These are phyloP conservation scores for Pisolithus orientalis DNA, from an alignment of 768 basidiomycete species.

Conservation along the genomic window DNA sequence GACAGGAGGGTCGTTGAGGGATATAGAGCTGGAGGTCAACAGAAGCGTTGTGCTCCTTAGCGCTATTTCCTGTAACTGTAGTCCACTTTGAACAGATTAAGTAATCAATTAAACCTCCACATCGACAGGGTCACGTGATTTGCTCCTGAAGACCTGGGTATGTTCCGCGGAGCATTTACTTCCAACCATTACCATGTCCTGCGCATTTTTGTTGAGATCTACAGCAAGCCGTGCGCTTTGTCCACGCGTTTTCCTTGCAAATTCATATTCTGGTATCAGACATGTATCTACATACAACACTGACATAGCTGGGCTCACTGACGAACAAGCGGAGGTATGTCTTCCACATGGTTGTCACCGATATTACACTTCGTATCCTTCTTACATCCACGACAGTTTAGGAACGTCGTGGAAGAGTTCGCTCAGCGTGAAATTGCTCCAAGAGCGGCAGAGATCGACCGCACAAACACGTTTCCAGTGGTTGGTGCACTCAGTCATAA, in stretches of 20 bases:
- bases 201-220: constrained; percentile 9
- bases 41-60: constrained; percentile 18
- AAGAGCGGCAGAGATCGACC: constrained; percentile 80
- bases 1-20: constrained; percentile 59
- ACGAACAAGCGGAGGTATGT: constrained; percentile 73
- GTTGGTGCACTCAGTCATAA: constrained; percentile 34
- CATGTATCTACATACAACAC: constrained; percentile 56
- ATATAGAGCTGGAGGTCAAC: constrained; percentile 25
- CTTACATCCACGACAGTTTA: constrained; percentile 48
- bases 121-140: background rate
- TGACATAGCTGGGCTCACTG: constrained; percentile 69
- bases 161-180: background rate
- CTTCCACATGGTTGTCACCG: background rate
- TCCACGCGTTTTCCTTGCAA: background rate
- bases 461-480: constrained; percentile 71
- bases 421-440: constrained; percentile 82
- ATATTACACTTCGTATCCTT: background rate
- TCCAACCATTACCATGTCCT: constrained; percentile 7
- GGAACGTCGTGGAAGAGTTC: constrained; percentile 73
- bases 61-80: background rate
- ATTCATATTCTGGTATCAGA: constrained; percentile 3
- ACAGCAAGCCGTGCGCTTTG: constrained; percentile 2
- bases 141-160: background rate
- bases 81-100: background rate
- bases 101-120: too few relatives aligned